Percentiles rank a stretch among this genome's conserved stretches.
phyloP scores from a whole-genome alignment of 2,329 filamentous ascomycete genomes.

The Ceratocystis huliohia region DNA sequence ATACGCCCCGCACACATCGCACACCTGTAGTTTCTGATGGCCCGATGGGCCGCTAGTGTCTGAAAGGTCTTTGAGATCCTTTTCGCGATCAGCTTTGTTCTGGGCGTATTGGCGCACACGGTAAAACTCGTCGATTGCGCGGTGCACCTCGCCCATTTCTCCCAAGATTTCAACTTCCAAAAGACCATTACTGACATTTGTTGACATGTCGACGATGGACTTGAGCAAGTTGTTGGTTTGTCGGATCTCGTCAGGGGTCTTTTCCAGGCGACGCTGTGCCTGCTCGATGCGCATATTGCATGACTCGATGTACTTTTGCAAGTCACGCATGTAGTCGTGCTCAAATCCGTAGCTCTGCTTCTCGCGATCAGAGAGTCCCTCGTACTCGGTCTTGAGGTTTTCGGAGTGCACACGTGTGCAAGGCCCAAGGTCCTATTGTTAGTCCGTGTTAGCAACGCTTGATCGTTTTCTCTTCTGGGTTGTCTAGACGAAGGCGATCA shows the following conservation, averaged over 20 bases:
- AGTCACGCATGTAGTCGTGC: constrained; percentile 90
- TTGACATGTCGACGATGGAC: constrained; percentile 66
- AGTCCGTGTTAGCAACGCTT: background rate
- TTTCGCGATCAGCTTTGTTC: constrained; percentile 70
- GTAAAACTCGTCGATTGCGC: constrained; percentile 78
- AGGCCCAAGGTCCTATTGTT: constrained; percentile 58
- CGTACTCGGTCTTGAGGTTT: constrained; percentile 78
- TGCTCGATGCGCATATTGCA: constrained; percentile 89
- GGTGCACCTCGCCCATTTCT: constrained; percentile 65
- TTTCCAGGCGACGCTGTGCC: constrained; percentile 81
- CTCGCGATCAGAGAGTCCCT: constrained; percentile 56
- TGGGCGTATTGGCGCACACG: constrained; percentile 69
- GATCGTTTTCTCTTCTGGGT: background rate
- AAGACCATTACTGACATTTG: constrained; percentile 68
- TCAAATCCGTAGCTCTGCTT: constrained; percentile 78
- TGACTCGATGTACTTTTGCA: constrained; percentile 92
- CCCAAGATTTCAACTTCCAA: constrained; percentile 77
- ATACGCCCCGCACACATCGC: constrained; percentile 95
- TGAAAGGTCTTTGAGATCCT: constrained; percentile 76
- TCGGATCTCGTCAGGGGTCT: constrained; percentile 92
- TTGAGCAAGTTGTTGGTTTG: constrained; percentile 74
- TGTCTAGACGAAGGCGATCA: background rate
- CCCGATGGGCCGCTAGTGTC: constrained; percentile 88
- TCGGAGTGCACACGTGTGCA: constrained; percentile 85
- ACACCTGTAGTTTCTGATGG: constrained; percentile 96